Percentiles rank a stretch among this genome's conserved stretches.
Evolutionary conservation across 148 eudicot species (phyloP).

Genomic region (Linanthus parryae): DNA sequence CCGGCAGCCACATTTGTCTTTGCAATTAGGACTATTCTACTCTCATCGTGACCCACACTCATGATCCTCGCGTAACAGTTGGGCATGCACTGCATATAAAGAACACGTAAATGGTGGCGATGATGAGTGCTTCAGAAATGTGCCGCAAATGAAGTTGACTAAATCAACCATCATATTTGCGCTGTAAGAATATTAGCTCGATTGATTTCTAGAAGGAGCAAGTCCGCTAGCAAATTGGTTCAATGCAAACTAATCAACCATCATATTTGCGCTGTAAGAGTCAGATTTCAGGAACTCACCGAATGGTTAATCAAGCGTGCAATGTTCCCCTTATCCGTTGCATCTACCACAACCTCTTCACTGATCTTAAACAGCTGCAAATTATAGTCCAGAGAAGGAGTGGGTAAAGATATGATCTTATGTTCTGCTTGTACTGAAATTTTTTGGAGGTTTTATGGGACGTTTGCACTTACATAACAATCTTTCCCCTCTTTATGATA

Average conservation of each 20-base stretch:
- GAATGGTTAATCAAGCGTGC: slow-evolving; percentile 98
- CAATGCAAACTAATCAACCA: too few relatives aligned
- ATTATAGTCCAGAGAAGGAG: too few relatives aligned
- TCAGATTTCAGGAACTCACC: slow-evolving; percentile 31
- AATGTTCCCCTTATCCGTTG: slow-evolving; percentile 91
- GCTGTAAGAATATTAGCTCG: too few relatives aligned
- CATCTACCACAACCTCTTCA: slow-evolving; percentile 95
- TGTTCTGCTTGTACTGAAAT: too few relatives aligned
- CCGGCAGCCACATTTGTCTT: slow-evolving; percentile 58
- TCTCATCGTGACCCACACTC: slow-evolving; percentile 78
- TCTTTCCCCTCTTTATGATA: slow-evolving; percentile 87
- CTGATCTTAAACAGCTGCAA: slow-evolving; percentile 93
- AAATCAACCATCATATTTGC: too few relatives aligned
- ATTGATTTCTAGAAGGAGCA: too few relatives aligned
- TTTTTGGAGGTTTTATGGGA: too few relatives aligned
- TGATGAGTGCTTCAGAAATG: too few relatives aligned
- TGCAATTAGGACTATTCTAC: slow-evolving; percentile 78
- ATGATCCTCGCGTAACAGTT: slow-evolving; percentile 82
- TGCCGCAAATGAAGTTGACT: too few relatives aligned
- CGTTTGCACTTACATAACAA: slow-evolving; percentile 68
- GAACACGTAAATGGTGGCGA: slow-evolving; percentile 2
- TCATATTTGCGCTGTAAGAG: too few relatives aligned
- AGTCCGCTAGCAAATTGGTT: too few relatives aligned
- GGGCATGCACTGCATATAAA: slow-evolving; percentile 54
- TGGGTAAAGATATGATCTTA: too few relatives aligned